Evolutionary conservation across 2,329 filamentous ascomycete genomes (phyloP), one percentile per base, ranked within the genome.

Genomic region (Sporothrix pallida): DNA sequence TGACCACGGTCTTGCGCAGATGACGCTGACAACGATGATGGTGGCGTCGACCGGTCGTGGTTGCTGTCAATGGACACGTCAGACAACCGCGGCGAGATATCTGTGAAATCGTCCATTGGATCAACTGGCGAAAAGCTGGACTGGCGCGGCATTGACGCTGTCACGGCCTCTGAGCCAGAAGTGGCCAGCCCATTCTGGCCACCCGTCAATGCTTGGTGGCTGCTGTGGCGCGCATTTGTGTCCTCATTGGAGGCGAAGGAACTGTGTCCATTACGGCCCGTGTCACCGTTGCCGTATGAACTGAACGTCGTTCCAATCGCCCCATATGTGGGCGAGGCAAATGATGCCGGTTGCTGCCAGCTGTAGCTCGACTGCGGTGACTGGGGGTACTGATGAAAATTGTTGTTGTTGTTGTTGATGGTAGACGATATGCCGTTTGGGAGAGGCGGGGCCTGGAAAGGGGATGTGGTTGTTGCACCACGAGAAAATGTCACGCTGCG

Each of bases 51-150:
- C 72, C 81, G 78, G 63, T 83, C 82, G 46, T 79, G 79, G 70
- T 83, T 83, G 77, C 86, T 85, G 71, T 91, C 89, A 76, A 88
- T 80, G 6, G 86, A 86, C 78, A 88, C 88, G 76, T 91, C 89
- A n/a, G 87, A 89, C 8, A 89, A 79, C 79, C 86, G 87, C 42
- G 88, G 86, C 20, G 89, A 90, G 54, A 73, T 78, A 87, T 83
- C 75, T 2, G 15, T 44, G 88, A 85, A 48, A 77, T 89, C 88
- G 79, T 90, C 88, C 75, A 89, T 83, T 31, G 87, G 89, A 77
- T 88, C 87, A 58, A 86, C 84, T 7, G 87, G 87, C 10, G 88
- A 90, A 79, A 87, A 88, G 77, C 84, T 83, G 69, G 83, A 85
- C 75, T 83, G 84, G 58, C 80, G 79, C n/a, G 23, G 62, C 50